Evolutionary conservation across 306 rosid species (phyloP).

Genomic region (Hylodesmum podocarpum): DNA sequence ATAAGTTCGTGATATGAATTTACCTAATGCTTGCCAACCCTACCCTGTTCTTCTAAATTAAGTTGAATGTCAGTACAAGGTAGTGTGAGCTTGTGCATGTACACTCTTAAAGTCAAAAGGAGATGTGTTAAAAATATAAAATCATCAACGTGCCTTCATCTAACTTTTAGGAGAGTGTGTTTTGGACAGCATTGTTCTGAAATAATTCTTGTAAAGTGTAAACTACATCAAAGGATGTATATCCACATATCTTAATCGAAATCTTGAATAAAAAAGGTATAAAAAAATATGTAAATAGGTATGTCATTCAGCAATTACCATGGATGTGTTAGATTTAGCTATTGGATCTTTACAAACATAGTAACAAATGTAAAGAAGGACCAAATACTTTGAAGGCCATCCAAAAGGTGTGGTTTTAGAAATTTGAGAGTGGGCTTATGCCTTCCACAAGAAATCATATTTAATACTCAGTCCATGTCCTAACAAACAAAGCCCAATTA

Average conservation of each 20-base stretch:
- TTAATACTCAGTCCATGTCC: not conserved
- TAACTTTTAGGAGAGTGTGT: not conserved
- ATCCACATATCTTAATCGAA: not conserved
- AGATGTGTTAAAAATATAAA: not conserved
- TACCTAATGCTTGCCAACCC: not conserved
- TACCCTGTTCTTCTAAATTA: not conserved
- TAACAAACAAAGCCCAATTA: not conserved
- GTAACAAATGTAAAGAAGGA: not conserved
- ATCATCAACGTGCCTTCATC: not conserved
- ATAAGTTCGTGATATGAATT: not conserved
- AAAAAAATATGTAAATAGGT: not conserved
- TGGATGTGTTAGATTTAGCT: not conserved
- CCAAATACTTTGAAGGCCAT: not conserved
- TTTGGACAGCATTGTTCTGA: not conserved
- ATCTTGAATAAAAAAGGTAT: not conserved
- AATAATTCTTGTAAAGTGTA: not conserved
- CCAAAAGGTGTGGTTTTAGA: not conserved
- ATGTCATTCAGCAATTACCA: not conserved
- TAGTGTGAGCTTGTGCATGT: not conserved
- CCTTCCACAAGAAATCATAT: not conserved
- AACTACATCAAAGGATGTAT: not conserved
- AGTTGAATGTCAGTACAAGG: not conserved
- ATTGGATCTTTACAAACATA: not conserved
- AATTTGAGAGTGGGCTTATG: not conserved
- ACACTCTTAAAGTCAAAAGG: not conserved